Conservation (phyloP, 306 rosid species). For the Vigna hirtella region DNA sequence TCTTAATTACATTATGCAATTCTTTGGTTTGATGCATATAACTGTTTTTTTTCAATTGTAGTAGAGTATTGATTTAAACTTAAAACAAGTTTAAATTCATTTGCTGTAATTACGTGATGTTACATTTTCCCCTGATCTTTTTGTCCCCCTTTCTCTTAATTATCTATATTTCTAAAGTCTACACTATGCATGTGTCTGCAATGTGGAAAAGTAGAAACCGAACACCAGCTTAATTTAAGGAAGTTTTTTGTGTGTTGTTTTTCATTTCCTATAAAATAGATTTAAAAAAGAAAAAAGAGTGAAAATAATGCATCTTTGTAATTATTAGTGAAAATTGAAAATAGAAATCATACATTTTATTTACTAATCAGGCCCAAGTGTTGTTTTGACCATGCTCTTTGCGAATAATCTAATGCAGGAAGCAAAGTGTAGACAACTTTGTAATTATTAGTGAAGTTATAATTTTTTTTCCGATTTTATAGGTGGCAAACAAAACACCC, state of each 20-base stretch:
- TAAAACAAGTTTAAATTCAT: background rate
- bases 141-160: background rate
- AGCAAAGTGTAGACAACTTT: background rate
- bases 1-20: constrained; percentile 29
- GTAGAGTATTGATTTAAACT: background rate
- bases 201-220: constrained; percentile 1
- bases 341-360: background rate
- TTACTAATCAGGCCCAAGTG: background rate
- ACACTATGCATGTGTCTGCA: too few relatives aligned
- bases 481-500: background rate
- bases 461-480: background rate
- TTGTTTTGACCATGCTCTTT: background rate
- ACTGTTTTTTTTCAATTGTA: constrained; percentile 1
- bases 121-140: background rate
- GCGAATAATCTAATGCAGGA: background rate
- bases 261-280: background rate
- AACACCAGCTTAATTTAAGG: background rate
- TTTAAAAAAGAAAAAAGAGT: background rate
- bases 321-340: background rate
- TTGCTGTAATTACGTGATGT: constrained; percentile 6
- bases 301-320: background rate
- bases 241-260: background rate
- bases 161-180: background rate
- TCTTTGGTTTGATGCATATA: constrained; percentile 36
- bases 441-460: background rate